A percentile compares a stretch with the other conserved stretches of the same genome.
Conservation (phyloP, 2,329 filamentous ascomycete species). For the Xylariaceae sp. region DNA sequence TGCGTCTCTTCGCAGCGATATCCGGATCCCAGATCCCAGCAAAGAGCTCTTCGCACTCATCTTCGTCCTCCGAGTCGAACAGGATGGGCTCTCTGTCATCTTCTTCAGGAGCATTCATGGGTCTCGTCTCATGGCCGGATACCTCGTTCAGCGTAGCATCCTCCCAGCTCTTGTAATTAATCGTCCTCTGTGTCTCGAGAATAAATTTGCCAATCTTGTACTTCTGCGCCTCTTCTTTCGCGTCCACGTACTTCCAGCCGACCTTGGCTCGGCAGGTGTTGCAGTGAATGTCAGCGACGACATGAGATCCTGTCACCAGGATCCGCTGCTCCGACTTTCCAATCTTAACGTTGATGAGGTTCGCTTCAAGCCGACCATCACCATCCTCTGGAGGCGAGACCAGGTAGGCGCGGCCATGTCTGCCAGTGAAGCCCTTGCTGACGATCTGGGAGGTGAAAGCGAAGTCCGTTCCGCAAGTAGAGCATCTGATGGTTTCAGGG, state of each 20-base stretch:
- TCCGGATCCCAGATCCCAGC: conserved; percentile 57
- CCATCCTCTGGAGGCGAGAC: conserved; percentile 40
- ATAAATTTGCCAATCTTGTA: conserved; percentile 70
- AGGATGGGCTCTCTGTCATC: conserved; percentile 36
- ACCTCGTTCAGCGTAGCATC: conserved; percentile 32
- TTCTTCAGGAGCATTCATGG: conserved; percentile 11
- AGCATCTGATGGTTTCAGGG: conserved; percentile 57
- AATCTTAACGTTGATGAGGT: conserved; percentile 52
- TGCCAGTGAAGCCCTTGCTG: conserved; percentile 63
- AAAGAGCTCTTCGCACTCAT: conserved; percentile 65
- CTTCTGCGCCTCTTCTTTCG: conserved; percentile 53
- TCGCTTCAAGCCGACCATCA: conserved; percentile 9
- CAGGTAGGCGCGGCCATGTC: conserved; percentile 61
- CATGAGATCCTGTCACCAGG: conserved; percentile 59
- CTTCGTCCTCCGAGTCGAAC: conserved; percentile 62
- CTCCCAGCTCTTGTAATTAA: conserved; percentile 52
- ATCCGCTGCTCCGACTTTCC: conserved; percentile 53
- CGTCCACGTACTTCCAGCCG: conserved; percentile 67
- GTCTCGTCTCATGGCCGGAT: conserved; percentile 19
- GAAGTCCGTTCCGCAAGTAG: conserved; percentile 56
- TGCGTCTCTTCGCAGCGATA: conserved; percentile 45
- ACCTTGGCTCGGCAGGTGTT: conserved; percentile 51
- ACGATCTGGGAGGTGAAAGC: conserved; percentile 59
- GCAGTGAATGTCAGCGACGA: conserved; percentile 62
- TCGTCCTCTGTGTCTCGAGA: conserved; percentile 57